Base-by-base conservation (phyloP, 805 yeast genomes). In the Candida piceae region DNA sequence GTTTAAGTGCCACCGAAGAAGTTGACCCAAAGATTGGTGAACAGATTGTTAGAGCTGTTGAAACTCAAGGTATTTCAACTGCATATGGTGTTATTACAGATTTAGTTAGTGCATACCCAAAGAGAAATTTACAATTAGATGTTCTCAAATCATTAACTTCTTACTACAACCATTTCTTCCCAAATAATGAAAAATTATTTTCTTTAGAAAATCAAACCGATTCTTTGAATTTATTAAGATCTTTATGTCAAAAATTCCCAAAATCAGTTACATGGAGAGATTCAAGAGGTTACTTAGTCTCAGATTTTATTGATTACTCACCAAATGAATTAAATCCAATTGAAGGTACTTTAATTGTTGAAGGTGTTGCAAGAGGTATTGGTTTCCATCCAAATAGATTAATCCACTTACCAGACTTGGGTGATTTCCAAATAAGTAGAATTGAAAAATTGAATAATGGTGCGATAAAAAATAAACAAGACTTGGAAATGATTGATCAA, bases 191-290 rank as follows among this genome's bases (percentile, higher is more conserved):
- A 26, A 83, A 80, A 58, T 64, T 94, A 15, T 89, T 66, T 60
- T 78, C 81, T 30, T 59, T 86, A 35, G 95, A 86, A 46, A 66
- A 63, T 32, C 62, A 66, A 12, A 69, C 84, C 2, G 97, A 93
- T 46, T 70, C 84, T n/a, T 47, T 71, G 15, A 84, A 83, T 50
- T 79, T 85, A 30, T 67, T 84, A 29, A 76, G 98, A 58, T 67
- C 70, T 4, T 52, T 93, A 18, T 84, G 96, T 54, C 97, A 90
- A 53, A 84, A 80, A 62, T 76, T 80, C 50, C 98, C 98, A 19
- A 80, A 79, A 53, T 76, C 85, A 1, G 69, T 94, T 32, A 76
- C 75, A 17, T 93, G 98, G 97, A 80, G 97, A 63, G 97, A 90
- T 50, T 64, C 79, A n/a, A 71, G 98, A 55, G 90, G 96, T 7